Evolutionary conservation across 2,329 filamentous ascomycete species (phyloP).

Genomic region (Neoscytalidium dimidiatum): DNA sequence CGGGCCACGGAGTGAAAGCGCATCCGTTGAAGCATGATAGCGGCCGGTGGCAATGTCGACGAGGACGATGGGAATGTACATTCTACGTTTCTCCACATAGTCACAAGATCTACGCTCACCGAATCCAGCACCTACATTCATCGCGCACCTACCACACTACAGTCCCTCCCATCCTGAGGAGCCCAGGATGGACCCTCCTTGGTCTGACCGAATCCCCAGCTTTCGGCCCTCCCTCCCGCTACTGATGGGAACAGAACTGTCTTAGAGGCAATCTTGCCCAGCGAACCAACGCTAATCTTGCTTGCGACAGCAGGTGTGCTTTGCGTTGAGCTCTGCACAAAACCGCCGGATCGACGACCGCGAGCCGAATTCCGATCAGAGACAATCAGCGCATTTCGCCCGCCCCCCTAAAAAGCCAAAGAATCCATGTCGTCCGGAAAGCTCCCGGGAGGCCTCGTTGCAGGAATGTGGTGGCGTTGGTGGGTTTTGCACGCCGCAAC

Average conservation of each 20-base stretch:
- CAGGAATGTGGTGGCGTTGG: neutral
- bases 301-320: neutral
- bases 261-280: neutral
- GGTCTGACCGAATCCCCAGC: neutral
- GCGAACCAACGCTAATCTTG: neutral
- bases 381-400: neutral
- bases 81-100: neutral
- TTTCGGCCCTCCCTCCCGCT: neutral
- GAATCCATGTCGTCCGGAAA: neutral
- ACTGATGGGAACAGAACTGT: neutral
- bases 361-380: slow-evolving; percentile 7
- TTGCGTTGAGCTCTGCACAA: neutral
- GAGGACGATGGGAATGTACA: neutral
- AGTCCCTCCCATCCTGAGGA: neutral
- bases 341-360: neutral
- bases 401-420: neutral
- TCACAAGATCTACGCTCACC: neutral
- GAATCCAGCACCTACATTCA: neutral
- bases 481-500: neutral
- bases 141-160: slow-evolving; percentile 4
- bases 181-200: neutral
- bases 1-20: neutral
- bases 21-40: neutral
- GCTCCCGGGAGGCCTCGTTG: neutral
- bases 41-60: neutral